A percentile compares a stretch with the other conserved stretches of the same genome.
Evolutionary conservation across 768 basidiomycete species (phyloP).

Genomic region (Boletus bicolor): DNA sequence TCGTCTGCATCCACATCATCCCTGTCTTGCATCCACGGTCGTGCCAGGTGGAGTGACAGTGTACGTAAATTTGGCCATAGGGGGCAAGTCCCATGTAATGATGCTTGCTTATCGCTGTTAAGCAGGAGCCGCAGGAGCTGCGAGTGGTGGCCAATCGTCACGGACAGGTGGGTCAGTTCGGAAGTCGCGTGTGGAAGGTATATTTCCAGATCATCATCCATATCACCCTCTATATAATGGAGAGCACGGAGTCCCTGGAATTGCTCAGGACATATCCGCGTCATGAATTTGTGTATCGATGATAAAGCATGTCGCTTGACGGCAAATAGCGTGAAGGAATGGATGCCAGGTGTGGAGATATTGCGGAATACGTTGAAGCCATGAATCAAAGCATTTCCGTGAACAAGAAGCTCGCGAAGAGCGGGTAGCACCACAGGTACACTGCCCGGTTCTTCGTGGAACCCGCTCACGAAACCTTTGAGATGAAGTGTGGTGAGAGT

Average conservation of each 20-base stretch:
- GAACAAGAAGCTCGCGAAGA: conserved; percentile 28
- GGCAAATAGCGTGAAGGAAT: conserved; percentile 23
- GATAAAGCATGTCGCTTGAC: conserved; percentile 30
- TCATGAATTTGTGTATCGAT: conserved; percentile 36
- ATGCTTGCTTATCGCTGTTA: conserved; percentile 34
- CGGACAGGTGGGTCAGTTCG: conserved; percentile 33
- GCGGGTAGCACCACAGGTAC: conserved; percentile 30
- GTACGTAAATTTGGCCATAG: conserved; percentile 32
- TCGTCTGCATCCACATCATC: conserved; percentile 32
- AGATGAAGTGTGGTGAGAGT: conserved; percentile 32
- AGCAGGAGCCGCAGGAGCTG: conserved; percentile 32
- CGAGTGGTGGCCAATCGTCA: conserved; percentile 32
- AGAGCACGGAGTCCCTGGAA: conserved; percentile 31
- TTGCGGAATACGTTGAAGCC: conserved; percentile 35
- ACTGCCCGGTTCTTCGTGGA: conserved; percentile 33
- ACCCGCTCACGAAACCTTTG: conserved; percentile 32
- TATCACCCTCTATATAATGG: conserved; percentile 34
- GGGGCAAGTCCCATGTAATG: conserved; percentile 30
- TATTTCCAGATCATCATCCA: conserved; percentile 35
- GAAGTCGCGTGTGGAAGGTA: conserved; percentile 33
- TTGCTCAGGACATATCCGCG: conserved; percentile 34
- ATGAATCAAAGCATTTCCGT: conserved; percentile 32
- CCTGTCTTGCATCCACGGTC: conserved; percentile 30
- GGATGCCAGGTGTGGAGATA: conserved; percentile 31
- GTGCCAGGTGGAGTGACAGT: conserved; percentile 26